A percentile compares a stretch with the other conserved stretches of the same genome.
These are phyloP conservation scores for Xylaria sp. DNA, from an alignment of 2,329 filamentous ascomycete genomes.

Conservation along the genomic window DNA sequence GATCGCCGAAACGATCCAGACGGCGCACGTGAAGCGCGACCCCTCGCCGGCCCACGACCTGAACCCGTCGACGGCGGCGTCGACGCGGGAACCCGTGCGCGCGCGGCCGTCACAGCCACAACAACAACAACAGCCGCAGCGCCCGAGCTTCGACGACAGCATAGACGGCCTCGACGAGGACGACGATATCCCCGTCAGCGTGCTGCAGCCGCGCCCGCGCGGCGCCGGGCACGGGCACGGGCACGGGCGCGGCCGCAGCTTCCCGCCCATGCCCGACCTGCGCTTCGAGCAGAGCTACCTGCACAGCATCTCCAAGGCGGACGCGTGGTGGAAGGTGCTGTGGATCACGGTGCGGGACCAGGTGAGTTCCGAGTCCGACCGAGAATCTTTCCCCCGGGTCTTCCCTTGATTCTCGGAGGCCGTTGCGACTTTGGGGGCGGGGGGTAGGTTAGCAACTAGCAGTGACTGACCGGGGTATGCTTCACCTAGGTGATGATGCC, in stretches of 20 bases:
- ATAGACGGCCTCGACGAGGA: slow-evolving; percentile 49
- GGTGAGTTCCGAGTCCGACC: slow-evolving; percentile 47
- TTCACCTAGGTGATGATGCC: slow-evolving; percentile 74
- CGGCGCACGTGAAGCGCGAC: slow-evolving; percentile 72
- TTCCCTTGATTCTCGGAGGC: not conserved
- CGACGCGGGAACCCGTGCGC: slow-evolving; percentile 64
- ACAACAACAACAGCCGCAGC: slow-evolving; percentile 20
- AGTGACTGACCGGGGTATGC: not conserved
- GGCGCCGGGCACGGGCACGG: slow-evolving; percentile 42
- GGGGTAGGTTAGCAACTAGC: not conserved
- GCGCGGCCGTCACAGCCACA: slow-evolving; percentile 27
- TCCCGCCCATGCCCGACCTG: slow-evolving; percentile 79
- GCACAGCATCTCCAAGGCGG: slow-evolving; percentile 78
- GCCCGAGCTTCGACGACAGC: slow-evolving; percentile 37
- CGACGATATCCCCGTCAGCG: slow-evolving; percentile 70
- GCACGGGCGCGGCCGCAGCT: slow-evolving; percentile 19
- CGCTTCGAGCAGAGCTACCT: slow-evolving; percentile 98
- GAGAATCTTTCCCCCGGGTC: not conserved
- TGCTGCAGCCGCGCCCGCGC: slow-evolving; percentile 59
- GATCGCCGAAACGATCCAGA: slow-evolving; percentile 78
- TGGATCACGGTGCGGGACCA: slow-evolving; percentile 90
- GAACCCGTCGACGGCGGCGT: slow-evolving; percentile 77
- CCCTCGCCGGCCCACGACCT: slow-evolving; percentile 76
- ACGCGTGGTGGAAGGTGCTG: slow-evolving; percentile 76
- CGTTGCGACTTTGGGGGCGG: not conserved